Conservation (phyloP, 345 rosid genomes). For the Populus tremula region DNA sequence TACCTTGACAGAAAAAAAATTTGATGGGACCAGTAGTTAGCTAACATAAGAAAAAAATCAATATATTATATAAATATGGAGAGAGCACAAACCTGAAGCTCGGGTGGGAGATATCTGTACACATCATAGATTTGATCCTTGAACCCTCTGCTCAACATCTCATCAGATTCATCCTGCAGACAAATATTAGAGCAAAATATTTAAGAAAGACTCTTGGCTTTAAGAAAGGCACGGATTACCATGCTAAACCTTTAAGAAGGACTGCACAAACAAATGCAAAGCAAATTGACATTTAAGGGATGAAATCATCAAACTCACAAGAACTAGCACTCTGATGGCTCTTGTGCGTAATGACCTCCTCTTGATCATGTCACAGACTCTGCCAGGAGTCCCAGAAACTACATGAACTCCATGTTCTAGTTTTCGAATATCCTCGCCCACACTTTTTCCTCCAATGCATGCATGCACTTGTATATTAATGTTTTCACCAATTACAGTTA, state of each 20-base stretch:
- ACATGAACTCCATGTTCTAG: slow-evolving; percentile 61
- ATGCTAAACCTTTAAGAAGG: not conserved
- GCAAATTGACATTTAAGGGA: not conserved
- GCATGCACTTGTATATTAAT: slow-evolving; percentile 82
- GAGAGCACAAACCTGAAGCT: slow-evolving; percentile 73
- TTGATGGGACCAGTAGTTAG: not conserved
- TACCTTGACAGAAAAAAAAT: not conserved
- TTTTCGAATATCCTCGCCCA: slow-evolving; percentile 94
- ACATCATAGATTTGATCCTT: slow-evolving; percentile 98
- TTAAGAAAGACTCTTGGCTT: too few species aligned
- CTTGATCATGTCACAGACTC: slow-evolving; percentile 98
- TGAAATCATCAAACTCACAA: slow-evolving; percentile 21
- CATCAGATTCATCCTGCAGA: slow-evolving; percentile 81
- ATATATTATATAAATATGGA: not conserved
- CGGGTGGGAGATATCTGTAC: slow-evolving; percentile 93
- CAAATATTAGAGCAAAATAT: not conserved
- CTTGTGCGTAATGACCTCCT: slow-evolving; percentile 91
- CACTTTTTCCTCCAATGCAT: slow-evolving; percentile 91
- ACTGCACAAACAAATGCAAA: not conserved
- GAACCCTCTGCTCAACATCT: slow-evolving; percentile 98
- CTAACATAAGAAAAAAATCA: not conserved
- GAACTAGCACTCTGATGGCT: slow-evolving; percentile 47
- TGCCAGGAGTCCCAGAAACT: slow-evolving; percentile 96
- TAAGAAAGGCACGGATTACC: not conserved
- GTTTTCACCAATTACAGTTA: slow-evolving; percentile 66